Evolutionary conservation across 176 grass and related monocot species (phyloP), one percentile per base, ranked within the genome.

Genomic region (Lolium perenne): DNA sequence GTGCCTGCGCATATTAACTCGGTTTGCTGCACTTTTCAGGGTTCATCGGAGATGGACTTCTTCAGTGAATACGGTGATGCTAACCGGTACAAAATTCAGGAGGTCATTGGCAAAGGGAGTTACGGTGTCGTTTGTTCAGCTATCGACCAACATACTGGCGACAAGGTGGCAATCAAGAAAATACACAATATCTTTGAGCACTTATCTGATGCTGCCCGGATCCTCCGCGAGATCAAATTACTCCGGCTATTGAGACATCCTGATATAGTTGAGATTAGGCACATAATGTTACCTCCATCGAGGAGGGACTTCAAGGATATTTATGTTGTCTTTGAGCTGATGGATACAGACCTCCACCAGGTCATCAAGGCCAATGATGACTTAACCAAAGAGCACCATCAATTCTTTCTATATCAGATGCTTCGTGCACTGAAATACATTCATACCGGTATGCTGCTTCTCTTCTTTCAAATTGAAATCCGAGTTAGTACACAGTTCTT

Each of bases 311-410:
- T 98, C 80, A 98, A 92, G 83, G 95, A 98, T 92, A 95, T 98
- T 55, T 98, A 98, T 92, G 95, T 98, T 85, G 95, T 98, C 3
- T 98, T 98, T 81, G 93, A 98, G 74, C 89, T 95, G 16, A 95
- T 98, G 93, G 95, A 98, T 84, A 95, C 95, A 41, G 97, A 98
- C 74, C 92, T 98, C 55, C 94, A 98, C 92, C 97, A 95, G 86
- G 97, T 98, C 54, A 98, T 98, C 64, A 98, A 95, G 86, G 97
- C 97, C 26, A 98, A 98, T 51, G 93, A 98, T 88, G 94, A 98
- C 84, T 88, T 98, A 81, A 98, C 97, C 77, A 91, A 87, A 66
- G 97, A 98, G 56, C 97, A 98, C 84, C 86, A 94, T 63, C 94
- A 91, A 65, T 98, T 98, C 87, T 98, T 98, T 88, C 92, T 98